Evolutionary conservation across 345 rosid species (phyloP).

Genomic region (Hypericum perforatum): DNA sequence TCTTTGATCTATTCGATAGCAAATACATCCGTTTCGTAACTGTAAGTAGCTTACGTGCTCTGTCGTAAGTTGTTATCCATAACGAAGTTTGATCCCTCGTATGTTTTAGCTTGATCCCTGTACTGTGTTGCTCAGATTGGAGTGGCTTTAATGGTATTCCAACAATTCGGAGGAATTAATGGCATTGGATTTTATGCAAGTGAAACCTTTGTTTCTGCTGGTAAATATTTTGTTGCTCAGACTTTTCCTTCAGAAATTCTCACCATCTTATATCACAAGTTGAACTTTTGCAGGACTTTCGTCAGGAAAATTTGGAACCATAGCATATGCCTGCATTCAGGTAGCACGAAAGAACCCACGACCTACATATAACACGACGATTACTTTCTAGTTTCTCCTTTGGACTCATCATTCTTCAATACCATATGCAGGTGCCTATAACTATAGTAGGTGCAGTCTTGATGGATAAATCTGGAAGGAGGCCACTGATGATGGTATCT

Average conservation of each 20-base stretch:
- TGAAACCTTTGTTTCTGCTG: constrained; percentile 73
- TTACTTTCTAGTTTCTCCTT: too few species aligned
- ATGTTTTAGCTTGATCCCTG: not conserved
- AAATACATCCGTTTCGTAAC: constrained; percentile 53
- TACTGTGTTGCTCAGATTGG: constrained; percentile 45
- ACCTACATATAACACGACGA: too few species aligned
- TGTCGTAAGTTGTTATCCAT: not conserved
- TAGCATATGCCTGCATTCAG: constrained; percentile 79
- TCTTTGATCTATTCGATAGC: constrained; percentile 48
- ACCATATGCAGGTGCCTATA: constrained; percentile 51
- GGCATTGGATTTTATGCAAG: constrained; percentile 82
- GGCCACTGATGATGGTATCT: constrained; percentile 89
- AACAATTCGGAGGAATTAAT: constrained; percentile 77
- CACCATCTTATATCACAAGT: not conserved
- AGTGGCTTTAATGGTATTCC: constrained; percentile 75
- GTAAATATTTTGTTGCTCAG: constrained; percentile 24
- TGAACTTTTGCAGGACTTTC: constrained; percentile 45
- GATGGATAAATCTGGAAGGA: constrained; percentile 77
- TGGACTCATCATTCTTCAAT: constrained; percentile 2
- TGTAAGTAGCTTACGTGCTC: constrained; percentile 32
- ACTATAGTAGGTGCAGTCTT: constrained; percentile 64
- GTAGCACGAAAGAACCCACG: constrained; percentile 14
- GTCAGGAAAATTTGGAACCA: constrained; percentile 61
- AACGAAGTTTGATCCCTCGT: not conserved
- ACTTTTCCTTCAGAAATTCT: not conserved